Evolutionary conservation across 2,329 filamentous ascomycete genomes (phyloP).

Genomic region (Phialophora macrospora): DNA sequence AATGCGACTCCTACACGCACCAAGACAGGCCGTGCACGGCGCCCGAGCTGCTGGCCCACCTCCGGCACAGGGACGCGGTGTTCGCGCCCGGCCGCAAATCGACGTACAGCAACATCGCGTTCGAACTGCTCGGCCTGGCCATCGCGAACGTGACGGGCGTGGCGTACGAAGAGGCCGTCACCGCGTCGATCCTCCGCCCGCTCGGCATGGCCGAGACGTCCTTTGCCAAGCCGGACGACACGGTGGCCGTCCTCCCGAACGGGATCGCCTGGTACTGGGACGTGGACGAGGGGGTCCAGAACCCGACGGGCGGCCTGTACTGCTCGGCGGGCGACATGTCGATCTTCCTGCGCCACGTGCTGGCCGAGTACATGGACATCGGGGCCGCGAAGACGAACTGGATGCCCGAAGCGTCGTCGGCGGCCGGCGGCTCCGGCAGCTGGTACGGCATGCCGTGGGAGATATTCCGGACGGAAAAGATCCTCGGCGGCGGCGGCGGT

Average conservation of each 20-base stretch:
- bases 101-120: conserved; percentile 43
- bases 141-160: conserved; percentile 40
- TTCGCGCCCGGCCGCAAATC: conserved; percentile 40
- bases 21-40: conserved; percentile 28
- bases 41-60: conserved; percentile 24
- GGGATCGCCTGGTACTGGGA: conserved; percentile 46
- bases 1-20: conserved; percentile 28
- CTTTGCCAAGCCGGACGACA: conserved; percentile 34
- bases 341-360: conserved; percentile 51
- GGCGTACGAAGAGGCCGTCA: conserved; percentile 40
- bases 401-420: conserved; percentile 46
- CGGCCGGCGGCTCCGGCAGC: conserved; percentile 45
- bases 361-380: conserved; percentile 49
- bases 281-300: conserved; percentile 49
- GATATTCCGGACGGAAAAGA: conserved; percentile 50
- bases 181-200: conserved; percentile 33
- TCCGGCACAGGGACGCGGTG: conserved; percentile 28
- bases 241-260: conserved; percentile 37
- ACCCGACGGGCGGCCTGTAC: conserved; percentile 53
- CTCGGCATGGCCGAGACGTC: conserved; percentile 32
- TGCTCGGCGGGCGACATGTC: conserved; percentile 49
- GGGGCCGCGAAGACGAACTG: conserved; percentile 48
- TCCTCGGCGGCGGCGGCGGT: conserved; percentile 43
- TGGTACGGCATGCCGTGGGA: conserved; percentile 58
- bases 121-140: conserved; percentile 41